Evolutionary conservation across 495 filamentous ascomycete species (phyloP).

Genomic region (Jackrogersella multiformis): DNA sequence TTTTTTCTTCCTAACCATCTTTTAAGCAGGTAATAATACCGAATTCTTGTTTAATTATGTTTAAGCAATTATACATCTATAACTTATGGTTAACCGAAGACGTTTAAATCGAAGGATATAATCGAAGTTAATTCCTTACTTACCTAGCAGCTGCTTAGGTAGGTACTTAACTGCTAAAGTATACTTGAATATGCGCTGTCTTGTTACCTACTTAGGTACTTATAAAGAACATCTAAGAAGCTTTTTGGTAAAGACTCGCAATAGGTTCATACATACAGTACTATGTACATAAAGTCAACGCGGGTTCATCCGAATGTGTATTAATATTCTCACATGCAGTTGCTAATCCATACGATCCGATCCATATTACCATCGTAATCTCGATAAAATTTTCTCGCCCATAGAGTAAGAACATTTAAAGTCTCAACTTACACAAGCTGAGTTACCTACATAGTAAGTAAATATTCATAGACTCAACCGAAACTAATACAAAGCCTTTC

Average conservation of each 20-base stretch:
- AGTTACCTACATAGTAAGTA: background rate
- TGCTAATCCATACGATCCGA: constrained; percentile 25
- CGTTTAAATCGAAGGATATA: too few species aligned
- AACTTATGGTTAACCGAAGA: too few species aligned
- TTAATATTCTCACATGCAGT: constrained; percentile 25
- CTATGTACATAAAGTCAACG: background rate
- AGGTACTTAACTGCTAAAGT: too few species aligned
- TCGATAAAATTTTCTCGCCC: constrained; percentile 22
- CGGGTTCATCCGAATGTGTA: constrained; percentile 33
- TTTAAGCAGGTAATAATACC: too few species aligned
- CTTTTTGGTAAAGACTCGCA: background rate
- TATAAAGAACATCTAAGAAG: too few species aligned
- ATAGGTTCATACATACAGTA: background rate
- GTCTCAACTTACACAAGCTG: background rate
- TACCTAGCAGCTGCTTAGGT: too few species aligned
- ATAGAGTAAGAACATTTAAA: background rate
- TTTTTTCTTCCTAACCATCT: too few species aligned
- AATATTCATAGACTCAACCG: background rate
- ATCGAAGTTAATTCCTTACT: too few species aligned
- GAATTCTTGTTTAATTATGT: too few species aligned
- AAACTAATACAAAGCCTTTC: background rate
- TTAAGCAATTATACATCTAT: too few species aligned
- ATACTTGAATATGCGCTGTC: too few species aligned
- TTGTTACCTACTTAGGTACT: too few species aligned
- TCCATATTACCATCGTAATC: constrained; percentile 32